These are phyloP conservation scores for Corymbia maculata DNA, from an alignment of 345 rosid species.

Conservation along the genomic window DNA sequence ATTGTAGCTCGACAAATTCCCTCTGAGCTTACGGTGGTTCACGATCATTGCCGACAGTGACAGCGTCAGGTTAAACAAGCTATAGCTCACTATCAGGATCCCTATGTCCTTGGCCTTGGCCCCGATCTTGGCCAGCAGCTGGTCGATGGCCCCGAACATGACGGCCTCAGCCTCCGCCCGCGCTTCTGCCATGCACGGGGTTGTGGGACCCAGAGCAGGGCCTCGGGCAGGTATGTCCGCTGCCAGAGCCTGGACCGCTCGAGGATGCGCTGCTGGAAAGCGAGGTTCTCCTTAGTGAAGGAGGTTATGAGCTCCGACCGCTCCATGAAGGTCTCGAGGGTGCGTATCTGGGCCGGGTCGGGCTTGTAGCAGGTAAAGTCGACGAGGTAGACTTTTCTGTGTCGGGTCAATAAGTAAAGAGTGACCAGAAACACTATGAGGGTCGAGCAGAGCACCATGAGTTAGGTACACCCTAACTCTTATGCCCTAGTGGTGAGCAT, in stretches of 20 bases:
- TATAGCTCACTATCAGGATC: constrained; percentile 17
- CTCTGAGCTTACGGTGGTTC: constrained; percentile 15
- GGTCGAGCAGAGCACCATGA: too few species aligned
- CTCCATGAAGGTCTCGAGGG: not conserved
- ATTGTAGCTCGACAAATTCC: constrained; percentile 15
- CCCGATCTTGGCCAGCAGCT: too few species aligned
- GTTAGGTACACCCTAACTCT: not conserved
- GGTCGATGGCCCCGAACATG: too few species aligned
- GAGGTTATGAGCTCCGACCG: not conserved
- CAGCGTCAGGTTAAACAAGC: constrained; percentile 21
- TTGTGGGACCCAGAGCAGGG: not conserved
- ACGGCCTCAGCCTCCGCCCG: constrained; percentile 9
- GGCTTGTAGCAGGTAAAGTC: not conserved
- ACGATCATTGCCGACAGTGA: constrained; percentile 8
- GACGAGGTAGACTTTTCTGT: constrained; percentile 1
- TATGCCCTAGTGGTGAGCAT: not conserved
- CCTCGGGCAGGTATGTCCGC: constrained; percentile 2
- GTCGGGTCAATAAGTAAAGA: too few species aligned
- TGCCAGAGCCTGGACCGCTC: constrained; percentile 26
- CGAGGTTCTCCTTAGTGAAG: constrained; percentile 12
- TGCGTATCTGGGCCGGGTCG: not conserved
- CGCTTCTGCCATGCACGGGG: constrained; percentile 8
- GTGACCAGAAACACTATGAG: too few species aligned
- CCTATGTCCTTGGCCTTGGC: constrained; percentile 21
- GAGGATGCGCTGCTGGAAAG: constrained; percentile 13